These are phyloP conservation scores for Euphorbia corollata DNA, from an alignment of 441 rosid genomes.

Conservation along the genomic window DNA sequence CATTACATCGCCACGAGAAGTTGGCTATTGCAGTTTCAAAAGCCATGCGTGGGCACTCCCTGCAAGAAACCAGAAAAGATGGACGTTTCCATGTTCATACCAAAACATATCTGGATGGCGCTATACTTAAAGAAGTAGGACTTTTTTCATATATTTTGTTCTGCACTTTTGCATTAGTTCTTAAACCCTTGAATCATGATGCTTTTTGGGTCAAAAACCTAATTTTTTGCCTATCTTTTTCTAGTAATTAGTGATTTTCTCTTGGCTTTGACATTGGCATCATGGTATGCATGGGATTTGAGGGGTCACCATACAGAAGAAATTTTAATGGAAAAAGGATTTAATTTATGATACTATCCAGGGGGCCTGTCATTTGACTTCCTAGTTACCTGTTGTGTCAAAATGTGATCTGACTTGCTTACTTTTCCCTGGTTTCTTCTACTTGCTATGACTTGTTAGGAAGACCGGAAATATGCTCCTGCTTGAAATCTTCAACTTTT, in stretches of 20 bases:
- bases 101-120: conserved; percentile 89
- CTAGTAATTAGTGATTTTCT: not conserved
- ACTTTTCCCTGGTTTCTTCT: not conserved
- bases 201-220: conserved; percentile 1
- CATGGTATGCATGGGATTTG: not conserved
- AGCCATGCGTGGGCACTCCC: conserved; percentile 95
- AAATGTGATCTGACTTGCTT: not conserved
- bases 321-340: not conserved
- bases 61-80: conserved; percentile 90
- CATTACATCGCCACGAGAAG: conserved; percentile 89
- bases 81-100: conserved; percentile 96
- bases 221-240: not conserved
- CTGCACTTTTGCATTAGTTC: not conserved
- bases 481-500: conserved; percentile 6
- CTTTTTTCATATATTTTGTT: conserved; percentile 9
- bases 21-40: conserved; percentile 92
- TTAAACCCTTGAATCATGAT: conserved; percentile 1
- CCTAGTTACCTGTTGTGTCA: not conserved
- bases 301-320: not conserved
- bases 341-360: conserved; percentile 8
- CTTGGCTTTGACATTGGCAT: not conserved
- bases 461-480: not conserved
- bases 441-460: not conserved
- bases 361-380: not conserved
- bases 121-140: conserved; percentile 87